These are phyloP conservation scores for Pyrenochaeta sp. DNA, from an alignment of 2,329 filamentous ascomycete species.

Conservation along the genomic window DNA sequence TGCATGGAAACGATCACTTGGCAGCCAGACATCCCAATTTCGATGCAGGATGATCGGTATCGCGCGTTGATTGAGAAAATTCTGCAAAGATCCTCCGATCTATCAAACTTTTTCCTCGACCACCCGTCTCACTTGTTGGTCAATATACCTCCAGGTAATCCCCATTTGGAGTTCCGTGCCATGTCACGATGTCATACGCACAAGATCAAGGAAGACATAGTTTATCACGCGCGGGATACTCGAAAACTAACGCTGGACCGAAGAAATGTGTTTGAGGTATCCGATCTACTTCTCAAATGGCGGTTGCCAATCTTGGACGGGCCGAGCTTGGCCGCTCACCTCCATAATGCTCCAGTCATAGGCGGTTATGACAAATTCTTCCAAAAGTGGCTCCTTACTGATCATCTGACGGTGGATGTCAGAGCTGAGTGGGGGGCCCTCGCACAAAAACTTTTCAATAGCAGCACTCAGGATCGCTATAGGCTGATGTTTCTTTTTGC, in stretches of 20 bases:
- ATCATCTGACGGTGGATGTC: constrained; percentile 52
- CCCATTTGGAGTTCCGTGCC: constrained; percentile 31
- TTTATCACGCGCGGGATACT: constrained; percentile 26
- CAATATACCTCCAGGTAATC: not conserved
- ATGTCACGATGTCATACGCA: constrained; percentile 4
- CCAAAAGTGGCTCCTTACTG: constrained; percentile 46
- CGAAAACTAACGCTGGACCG: not conserved
- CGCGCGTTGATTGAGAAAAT: constrained; percentile 22
- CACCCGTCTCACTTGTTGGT: not conserved
- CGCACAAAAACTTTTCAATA: constrained; percentile 47
- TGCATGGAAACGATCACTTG: constrained; percentile 44
- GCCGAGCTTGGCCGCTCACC: constrained; percentile 13
- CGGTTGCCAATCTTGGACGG: constrained; percentile 11
- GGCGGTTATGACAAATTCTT: constrained; percentile 51
- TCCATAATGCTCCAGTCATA: constrained; percentile 49
- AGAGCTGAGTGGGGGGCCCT: constrained; percentile 56
- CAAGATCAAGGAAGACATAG: not conserved
- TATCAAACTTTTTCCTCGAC: constrained; percentile 16
- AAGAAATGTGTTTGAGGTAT: constrained; percentile 19
- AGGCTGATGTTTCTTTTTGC: constrained; percentile 58
- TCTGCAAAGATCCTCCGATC: constrained; percentile 11
- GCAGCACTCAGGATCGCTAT: constrained; percentile 36
- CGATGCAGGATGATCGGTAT: constrained; percentile 46
- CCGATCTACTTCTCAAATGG: constrained; percentile 21
- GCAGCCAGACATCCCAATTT: constrained; percentile 31